A percentile compares a stretch with the other conserved stretches of the same genome.
Evolutionary conservation across 352 stramenopile genomes (phyloP).

Genomic region (Globisporangium okanoganense): DNA sequence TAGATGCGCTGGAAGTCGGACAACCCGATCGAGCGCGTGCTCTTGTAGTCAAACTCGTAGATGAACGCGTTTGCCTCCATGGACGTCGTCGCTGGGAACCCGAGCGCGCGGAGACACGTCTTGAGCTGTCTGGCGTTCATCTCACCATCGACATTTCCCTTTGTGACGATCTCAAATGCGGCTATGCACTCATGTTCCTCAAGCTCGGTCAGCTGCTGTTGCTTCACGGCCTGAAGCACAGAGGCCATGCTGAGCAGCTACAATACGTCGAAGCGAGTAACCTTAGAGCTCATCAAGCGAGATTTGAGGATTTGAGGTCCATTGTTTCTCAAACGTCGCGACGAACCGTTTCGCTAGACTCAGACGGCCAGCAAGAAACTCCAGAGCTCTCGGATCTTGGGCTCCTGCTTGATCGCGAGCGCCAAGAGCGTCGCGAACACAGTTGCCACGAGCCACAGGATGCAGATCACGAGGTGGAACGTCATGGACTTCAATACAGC

Average conservation of each 20-base stretch:
- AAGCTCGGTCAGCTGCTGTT: constrained; percentile 22
- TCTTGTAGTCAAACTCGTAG: constrained; percentile 48
- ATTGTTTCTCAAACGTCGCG: neutral
- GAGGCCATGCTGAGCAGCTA: neutral
- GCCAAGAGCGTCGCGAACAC: constrained; percentile 30
- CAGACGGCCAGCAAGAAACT: constrained; percentile 8
- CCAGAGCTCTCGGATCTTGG: constrained; percentile 13
- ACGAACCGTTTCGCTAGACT: neutral
- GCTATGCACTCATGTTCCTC: constrained; percentile 24
- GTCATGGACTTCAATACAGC: constrained; percentile 25
- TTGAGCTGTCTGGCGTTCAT: constrained; percentile 34
- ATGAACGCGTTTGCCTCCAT: constrained; percentile 27
- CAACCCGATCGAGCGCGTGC: constrained; percentile 23
- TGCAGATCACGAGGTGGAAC: constrained; percentile 43
- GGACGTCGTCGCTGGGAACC: constrained; percentile 17
- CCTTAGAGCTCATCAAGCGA: neutral
- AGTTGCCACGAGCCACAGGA: constrained; percentile 40
- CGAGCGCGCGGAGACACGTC: constrained; percentile 27
- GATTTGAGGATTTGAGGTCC: neutral
- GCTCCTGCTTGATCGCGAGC: constrained; percentile 38
- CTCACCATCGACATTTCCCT: neutral
- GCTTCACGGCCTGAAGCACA: constrained; percentile 13
- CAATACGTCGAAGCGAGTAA: neutral
- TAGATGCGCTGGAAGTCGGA: constrained; percentile 42
- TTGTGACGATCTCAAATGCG: constrained; percentile 22